These are phyloP conservation scores for Acorus gramineus DNA, from an alignment of 106 monocot species.

Conservation along the genomic window DNA sequence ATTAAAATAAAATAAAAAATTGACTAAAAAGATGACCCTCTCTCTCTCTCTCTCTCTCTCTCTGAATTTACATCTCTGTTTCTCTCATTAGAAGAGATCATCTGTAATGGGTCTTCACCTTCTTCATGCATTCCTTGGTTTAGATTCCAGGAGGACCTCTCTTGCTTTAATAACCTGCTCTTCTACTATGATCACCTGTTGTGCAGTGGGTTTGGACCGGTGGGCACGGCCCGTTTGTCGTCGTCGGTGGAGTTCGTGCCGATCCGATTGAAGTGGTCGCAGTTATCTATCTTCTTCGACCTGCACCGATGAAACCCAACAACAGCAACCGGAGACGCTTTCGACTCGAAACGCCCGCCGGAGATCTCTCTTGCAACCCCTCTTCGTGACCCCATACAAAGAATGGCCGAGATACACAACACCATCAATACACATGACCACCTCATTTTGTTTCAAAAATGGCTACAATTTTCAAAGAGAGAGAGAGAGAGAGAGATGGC, in stretches of 20 bases:
- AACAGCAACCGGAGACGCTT: neutral
- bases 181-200: slow-evolving; percentile 28
- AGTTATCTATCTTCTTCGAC: slow-evolving; percentile 1
- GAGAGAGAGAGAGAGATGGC: neutral
- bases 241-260: slow-evolving; percentile 19
- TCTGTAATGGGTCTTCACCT: slow-evolving; percentile 5
- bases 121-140: slow-evolving; percentile 11
- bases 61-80: neutral
- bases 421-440: slow-evolving; percentile 12
- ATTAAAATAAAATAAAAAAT: too few relatives aligned
- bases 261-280: neutral
- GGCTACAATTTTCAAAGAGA: neutral
- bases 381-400: neutral
- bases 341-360: neutral
- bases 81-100: neutral
- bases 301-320: neutral
- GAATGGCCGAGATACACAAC: slow-evolving; percentile 6
- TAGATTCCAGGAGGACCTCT: slow-evolving; percentile 8
- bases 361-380: neutral
- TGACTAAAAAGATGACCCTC: neutral
- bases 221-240: slow-evolving; percentile 46
- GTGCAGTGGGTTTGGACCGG: slow-evolving; percentile 68
- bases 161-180: slow-evolving; percentile 7
- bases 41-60: neutral
- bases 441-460: slow-evolving; percentile 7